Evolutionary conservation across 1,284 basidiomycete species (phyloP), one percentile per base, ranked within the genome.

Genomic region (Phellinidium pouzarii): DNA sequence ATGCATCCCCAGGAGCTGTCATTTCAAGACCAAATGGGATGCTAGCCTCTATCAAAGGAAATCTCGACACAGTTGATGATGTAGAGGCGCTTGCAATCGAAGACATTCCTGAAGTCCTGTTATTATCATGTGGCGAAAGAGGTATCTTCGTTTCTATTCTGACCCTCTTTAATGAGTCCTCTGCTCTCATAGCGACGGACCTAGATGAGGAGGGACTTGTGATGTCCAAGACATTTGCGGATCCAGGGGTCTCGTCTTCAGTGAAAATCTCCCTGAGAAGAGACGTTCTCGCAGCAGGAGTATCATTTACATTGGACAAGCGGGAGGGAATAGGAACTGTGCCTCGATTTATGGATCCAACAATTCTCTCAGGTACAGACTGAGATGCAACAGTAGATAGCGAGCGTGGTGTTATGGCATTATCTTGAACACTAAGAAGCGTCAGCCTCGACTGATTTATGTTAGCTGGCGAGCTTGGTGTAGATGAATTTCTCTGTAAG

Each of bases 1-100:
- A 54, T 7, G 52, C 42, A n/a, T 22, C n/a, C n/a, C n/a, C n/a
- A n/a, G n/a, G n/a, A n/a, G n/a, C 27, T 34, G 26, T 20, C 5
- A 5, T 36, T 12, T 7, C 29, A 31, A 31, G 6, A 6, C 12
- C 12, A 31, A 12, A 31, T 6, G 29, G 29, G 12, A 31, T 34
- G 8, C 19, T 44, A 44, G 22, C 19, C n/a, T n/a, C n/a, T n/a
- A n/a, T n/a, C n/a, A n/a, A n/a, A n/a, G n/a, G n/a, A n/a, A n/a
- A n/a, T n/a, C n/a, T n/a, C n/a, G n/a, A n/a, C 44, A 14, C n/a
- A 3, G 37, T 14, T 22, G 31, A 27, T 37, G 47, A 17, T 25
- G 29, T 17, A n/a, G 12, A 2, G 26, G 31, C 34, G 12, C 29
- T 31, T 36, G 29, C 17, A 8, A 6, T 43, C 3, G 43, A 4